A percentile compares a stretch with the other conserved stretches of the same genome.
These are phyloP conservation scores for Diaporthe batatas DNA, from an alignment of 2,329 filamentous ascomycete species.

Conservation along the genomic window DNA sequence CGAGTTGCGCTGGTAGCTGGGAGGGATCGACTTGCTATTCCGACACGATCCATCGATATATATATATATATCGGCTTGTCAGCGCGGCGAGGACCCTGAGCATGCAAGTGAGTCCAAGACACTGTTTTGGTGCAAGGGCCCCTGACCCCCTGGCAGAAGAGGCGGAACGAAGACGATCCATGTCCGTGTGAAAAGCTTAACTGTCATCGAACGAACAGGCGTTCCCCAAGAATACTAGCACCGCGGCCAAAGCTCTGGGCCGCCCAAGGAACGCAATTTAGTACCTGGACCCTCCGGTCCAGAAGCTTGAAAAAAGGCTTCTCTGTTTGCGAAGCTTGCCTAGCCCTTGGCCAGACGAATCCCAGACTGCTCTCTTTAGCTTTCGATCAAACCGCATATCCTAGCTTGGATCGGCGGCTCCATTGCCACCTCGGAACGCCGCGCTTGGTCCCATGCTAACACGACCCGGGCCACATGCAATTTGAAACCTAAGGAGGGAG, in stretches of 20 bases:
- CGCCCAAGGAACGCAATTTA: not conserved
- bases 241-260: no score
- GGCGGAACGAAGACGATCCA: not conserved
- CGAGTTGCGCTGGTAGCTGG: not conserved
- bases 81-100: not conserved
- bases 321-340: not conserved
- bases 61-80: not conserved
- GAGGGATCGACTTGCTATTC: not conserved
- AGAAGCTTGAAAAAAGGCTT: slow-evolving; percentile 21
- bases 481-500: no score
- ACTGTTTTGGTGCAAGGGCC: not conserved
- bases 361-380: not conserved
- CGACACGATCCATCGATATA: not conserved
- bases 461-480: not conserved
- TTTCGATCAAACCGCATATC: not conserved
- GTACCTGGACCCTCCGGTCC: not conserved
- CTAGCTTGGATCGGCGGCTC: not conserved
- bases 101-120: no score
- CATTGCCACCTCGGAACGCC: not conserved
- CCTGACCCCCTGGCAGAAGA: slow-evolving; percentile 2
- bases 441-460: not conserved
- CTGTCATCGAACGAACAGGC: not conserved
- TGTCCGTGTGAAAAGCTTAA: slow-evolving; percentile 14
- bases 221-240: not conserved
- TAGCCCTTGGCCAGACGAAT: not conserved